Percentiles rank a stretch among this genome's conserved stretches.
These are phyloP conservation scores for Xylariaceae sp. DNA, from an alignment of 2,329 filamentous ascomycete species.

Conservation along the genomic window DNA sequence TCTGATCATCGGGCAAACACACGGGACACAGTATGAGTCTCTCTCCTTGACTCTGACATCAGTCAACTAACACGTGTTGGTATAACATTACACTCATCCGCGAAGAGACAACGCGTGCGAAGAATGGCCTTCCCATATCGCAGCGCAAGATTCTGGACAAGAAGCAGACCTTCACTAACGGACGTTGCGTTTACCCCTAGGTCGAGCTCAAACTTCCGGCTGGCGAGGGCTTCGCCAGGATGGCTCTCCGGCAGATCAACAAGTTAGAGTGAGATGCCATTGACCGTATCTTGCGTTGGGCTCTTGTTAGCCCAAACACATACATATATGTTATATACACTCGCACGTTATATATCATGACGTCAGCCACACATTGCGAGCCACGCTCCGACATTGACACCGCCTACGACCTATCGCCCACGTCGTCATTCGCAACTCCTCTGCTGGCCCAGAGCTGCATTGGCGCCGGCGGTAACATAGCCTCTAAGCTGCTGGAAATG, in stretches of 20 bases:
- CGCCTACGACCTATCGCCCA: too few species aligned
- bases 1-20: too few species aligned
- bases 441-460: too few species aligned
- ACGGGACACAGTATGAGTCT: too few species aligned
- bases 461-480: too few species aligned
- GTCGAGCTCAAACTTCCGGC: slow-evolving; percentile 41
- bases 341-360: too few species aligned
- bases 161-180: slow-evolving; percentile 30
- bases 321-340: too few species aligned
- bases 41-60: neutral
- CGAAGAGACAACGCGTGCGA: slow-evolving; percentile 44
- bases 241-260: slow-evolving; percentile 46
- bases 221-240: slow-evolving; percentile 41
- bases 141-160: slow-evolving; percentile 38
- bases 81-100: slow-evolving; percentile 52
- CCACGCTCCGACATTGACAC: too few species aligned
- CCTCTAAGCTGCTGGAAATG: too few species aligned
- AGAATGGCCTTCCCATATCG: slow-evolving; percentile 37
- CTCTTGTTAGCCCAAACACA: too few species aligned
- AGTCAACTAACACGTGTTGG: slow-evolving; percentile 13
- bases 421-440: too few species aligned
- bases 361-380: too few species aligned
- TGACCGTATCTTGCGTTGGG: slow-evolving; percentile 42
- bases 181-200: slow-evolving; percentile 52
- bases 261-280: slow-evolving; percentile 46